phyloP scores from a whole-genome alignment of 805 yeast species.

The Candida ulmi region DNA sequence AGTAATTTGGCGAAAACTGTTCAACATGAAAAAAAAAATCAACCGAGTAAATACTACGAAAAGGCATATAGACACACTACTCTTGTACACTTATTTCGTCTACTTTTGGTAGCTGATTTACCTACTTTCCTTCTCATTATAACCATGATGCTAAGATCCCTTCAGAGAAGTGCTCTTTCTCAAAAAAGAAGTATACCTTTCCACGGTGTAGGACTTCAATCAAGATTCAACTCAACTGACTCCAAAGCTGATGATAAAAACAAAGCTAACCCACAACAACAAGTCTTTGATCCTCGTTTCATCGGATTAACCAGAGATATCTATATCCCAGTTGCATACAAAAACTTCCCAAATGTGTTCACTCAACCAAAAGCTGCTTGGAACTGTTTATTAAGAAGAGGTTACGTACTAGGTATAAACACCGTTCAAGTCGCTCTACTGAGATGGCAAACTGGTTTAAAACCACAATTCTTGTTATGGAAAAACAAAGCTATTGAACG shows the following conservation, averaged over 20 bases:
- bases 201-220: not conserved
- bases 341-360: constrained; percentile 38
- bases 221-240: constrained; percentile 5
- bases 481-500: constrained; percentile 77
- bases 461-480: constrained; percentile 72
- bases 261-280: constrained; percentile 14
- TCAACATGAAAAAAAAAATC: no score
- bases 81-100: no score
- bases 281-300: constrained; percentile 33
- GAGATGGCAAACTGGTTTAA: constrained; percentile 62
- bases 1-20: no score
- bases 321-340: constrained; percentile 47
- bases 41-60: no score
- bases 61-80: no score
- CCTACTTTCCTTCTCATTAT: no score
- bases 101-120: no score
- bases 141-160: no score
- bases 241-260: constrained; percentile 4
- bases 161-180: no score
- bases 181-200: not conserved
- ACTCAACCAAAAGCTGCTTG: constrained; percentile 36
- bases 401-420: constrained; percentile 60
- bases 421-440: constrained; percentile 62
- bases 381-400: constrained; percentile 49
- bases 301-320: constrained; percentile 36